Base-by-base conservation (phyloP, 2,329 filamentous ascomycete genomes). In the Dactylellina cionopaga region DNA sequence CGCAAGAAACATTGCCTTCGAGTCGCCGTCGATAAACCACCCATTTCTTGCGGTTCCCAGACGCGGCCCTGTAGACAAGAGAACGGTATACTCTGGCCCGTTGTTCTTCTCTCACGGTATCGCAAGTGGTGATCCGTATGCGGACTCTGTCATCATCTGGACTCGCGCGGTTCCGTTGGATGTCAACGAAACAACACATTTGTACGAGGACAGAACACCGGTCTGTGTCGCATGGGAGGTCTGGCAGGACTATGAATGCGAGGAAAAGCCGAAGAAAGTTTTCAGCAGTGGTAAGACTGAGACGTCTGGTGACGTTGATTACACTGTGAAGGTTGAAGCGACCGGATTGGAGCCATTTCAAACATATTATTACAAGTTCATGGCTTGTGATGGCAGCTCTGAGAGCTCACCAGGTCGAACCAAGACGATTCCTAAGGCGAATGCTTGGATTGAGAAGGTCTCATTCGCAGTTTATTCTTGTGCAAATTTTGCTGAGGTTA, bases 231-330 rank as follows among this genome's bases (percentile, higher is more conserved):
- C 88, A 33, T 92, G 87, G 83, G 85, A 84, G 65, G 84, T 91
- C 15, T 83, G 83, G 11, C 80, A 80, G 17, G 83, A 84, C 75
- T 77, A 83, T 52, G 79, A 81, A n/a, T 81, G 85, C 29, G 79
- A 80, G 9, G 68, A 72, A 3, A 52, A 54, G 10, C 51, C 43
- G 27, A 46, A 59, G 22, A 77, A 81, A 1, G 80, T 86, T 5
- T 85, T 86, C 1, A 82, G 84, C 54, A 81, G 81, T 0, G 90
- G 90, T 3, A 85, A 80, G 33, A 88, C 84, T 0, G 91, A 88
- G 77, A 92, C 90, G 0, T 90, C 85, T 33, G 89, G 86, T 0
- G 90, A 92, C 77, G 86, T 92, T 49, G 90, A 92, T 77, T 92
- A 88, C 78, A 92, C 90, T 0, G 82, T 74, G 29, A 74, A 74